phyloP scores from a whole-genome alignment of 2,329 filamentous ascomycete genomes.

The Colletotrichum gigasporum region DNA sequence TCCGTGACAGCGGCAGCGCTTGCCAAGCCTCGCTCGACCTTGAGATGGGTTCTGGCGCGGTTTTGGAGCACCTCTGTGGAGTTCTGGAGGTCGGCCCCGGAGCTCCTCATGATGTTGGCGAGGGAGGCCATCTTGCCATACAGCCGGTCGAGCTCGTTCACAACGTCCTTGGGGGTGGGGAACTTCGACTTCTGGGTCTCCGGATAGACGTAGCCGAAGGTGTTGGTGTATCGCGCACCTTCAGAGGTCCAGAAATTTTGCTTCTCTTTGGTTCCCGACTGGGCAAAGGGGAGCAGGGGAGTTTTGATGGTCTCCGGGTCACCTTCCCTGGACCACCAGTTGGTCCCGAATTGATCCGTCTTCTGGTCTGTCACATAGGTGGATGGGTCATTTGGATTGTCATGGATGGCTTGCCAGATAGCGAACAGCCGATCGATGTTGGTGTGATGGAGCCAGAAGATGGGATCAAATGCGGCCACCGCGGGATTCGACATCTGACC shows the following conservation, averaged over 20 bases:
- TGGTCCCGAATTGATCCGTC: conserved; percentile 32
- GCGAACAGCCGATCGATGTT: conserved; percentile 29
- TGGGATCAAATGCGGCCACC: conserved; percentile 70
- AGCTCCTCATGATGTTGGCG: conserved; percentile 22
- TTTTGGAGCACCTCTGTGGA: conserved; percentile 5
- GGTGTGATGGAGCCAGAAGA: conserved; percentile 62
- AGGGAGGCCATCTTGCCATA: conserved; percentile 23
- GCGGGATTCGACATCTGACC: conserved; percentile 58
- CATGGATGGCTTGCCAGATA: conserved; percentile 28
- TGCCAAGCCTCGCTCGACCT: background rate
- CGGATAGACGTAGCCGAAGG: conserved; percentile 41
- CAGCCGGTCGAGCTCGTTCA: conserved; percentile 25
- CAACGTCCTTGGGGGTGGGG: conserved; percentile 30
- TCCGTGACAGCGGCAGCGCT: background rate
- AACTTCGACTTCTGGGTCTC: conserved; percentile 38
- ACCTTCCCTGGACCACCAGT: conserved; percentile 42
- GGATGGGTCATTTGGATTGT: conserved; percentile 11
- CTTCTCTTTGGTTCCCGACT: background rate
- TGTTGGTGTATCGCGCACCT: conserved; percentile 36
- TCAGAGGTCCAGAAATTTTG: conserved; percentile 40
- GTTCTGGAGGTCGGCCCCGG: background rate
- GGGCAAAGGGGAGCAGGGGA: conserved; percentile 39
- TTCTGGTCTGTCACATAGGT: conserved; percentile 20
- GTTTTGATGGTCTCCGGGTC: conserved; percentile 31
- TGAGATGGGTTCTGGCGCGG: conserved; percentile 15